Evolutionary conservation across 148 eudicot species (phyloP), one percentile per base, ranked within the genome.

Genomic region (Fagopyrum tataricum): DNA sequence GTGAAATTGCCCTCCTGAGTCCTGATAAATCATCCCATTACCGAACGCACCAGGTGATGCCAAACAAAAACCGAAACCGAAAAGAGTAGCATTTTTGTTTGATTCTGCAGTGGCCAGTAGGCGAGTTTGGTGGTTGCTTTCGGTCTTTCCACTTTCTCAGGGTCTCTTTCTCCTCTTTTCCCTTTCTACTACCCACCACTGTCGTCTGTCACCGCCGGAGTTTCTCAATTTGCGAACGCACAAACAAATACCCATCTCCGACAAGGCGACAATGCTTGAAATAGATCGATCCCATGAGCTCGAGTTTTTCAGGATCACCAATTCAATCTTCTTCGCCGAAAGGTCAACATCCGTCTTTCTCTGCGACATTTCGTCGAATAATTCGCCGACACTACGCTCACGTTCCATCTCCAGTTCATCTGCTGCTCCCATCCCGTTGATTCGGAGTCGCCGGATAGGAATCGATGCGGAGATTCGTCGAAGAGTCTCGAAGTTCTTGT

Each of bases 221-320:
- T 48, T 18, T 15, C 42, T 18, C 61, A 44, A 37, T 23, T 39
- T 31, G 23, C 44, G 74, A 14, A 11, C 64, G 0, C 42, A 1
- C 18, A 37, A 62, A 4, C 6, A 59, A 59, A 24, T 15, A 0
- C 43, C 68, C 12, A 31, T 37, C 18, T 62, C 68, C 40, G 40
- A 69, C 79, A 61, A 83, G 80, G 86, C 18, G 40, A 69, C 79
- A 61, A 83, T 83, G 86, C 77, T 78, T n/a, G 78, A 83, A 21
- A 73, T 74, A 20, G 56, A 78, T 31, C 58, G 42, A 15, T 2
- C 62, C 55, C 24, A 41, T 61, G 75, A 80, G 4, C 77, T 80
- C 4, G 79, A 83, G 26, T 31, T 81, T n/a, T 84, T 84, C 81
- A 71, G 59, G 1, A 14, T 67, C 44, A 67, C 82, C 14, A 84